Conservation (phyloP, 257 asterid genomes). For the Coffea canephora region DNA sequence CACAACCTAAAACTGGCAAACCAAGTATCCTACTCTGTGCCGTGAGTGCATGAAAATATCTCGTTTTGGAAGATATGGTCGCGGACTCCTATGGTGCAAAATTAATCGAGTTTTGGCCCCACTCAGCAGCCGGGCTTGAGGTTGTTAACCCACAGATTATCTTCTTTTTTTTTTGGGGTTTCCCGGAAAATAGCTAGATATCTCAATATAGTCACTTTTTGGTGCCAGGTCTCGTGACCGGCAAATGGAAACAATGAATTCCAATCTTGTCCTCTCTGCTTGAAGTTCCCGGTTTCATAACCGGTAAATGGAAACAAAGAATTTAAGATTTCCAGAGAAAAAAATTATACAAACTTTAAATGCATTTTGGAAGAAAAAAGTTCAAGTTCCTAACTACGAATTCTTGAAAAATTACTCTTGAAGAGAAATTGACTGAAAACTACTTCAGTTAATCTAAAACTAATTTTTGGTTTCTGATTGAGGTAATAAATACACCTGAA, state of each 20-base stretch:
- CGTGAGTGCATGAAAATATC: slow-evolving; percentile 5
- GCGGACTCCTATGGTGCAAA: background rate
- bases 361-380: too few species aligned
- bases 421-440: too few species aligned
- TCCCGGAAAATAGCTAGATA: background rate
- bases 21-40: background rate
- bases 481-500: too few species aligned
- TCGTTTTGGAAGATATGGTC: background rate
- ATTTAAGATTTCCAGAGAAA: too few species aligned
- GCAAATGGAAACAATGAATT: too few species aligned
- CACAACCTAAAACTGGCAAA: background rate
- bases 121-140: background rate
- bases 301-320: too few species aligned
- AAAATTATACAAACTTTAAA: too few species aligned
- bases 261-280: background rate
- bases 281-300: too few species aligned
- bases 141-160: background rate
- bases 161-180: background rate
- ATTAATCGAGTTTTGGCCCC: background rate
- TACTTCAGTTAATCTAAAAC: too few species aligned
- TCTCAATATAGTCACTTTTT: background rate
- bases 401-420: background rate
- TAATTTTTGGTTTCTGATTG: too few species aligned
- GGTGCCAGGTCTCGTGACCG: too few species aligned
- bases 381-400: background rate